These are phyloP conservation scores for Gynochthodes officinalis DNA, from an alignment of 257 asterid genomes.

Conservation along the genomic window DNA sequence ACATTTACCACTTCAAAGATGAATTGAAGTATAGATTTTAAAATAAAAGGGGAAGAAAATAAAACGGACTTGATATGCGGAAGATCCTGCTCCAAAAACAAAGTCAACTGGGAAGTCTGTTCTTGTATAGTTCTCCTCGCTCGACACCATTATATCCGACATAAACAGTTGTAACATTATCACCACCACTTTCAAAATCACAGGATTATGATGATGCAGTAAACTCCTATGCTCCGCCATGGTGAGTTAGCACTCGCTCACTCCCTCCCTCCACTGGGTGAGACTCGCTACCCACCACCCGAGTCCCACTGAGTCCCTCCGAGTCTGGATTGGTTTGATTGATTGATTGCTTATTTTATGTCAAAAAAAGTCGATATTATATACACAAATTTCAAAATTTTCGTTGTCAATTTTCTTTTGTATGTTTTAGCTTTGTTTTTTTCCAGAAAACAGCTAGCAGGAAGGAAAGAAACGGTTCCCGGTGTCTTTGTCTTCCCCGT, in stretches of 20 bases:
- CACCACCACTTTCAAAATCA: background rate
- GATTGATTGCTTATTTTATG: no score
- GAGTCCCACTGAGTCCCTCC: no score
- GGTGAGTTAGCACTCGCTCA: background rate
- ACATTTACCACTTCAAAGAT: background rate
- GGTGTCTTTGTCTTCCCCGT: background rate
- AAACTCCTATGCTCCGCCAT: background rate
- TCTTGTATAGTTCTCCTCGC: background rate
- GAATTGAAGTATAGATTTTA: no score
- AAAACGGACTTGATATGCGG: slow-evolving; percentile 13
- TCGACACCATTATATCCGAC: background rate
- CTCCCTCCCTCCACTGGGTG: background rate
- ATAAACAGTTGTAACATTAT: background rate
- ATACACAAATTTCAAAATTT: no score
- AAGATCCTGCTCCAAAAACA: slow-evolving; percentile 14
- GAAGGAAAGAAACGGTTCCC: background rate
- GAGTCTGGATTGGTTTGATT: no score
- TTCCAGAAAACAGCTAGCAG: background rate
- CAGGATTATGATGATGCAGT: background rate
- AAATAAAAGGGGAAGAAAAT: background rate
- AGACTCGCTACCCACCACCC: no score
- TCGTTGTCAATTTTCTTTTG: background rate
- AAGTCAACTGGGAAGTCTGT: slow-evolving; percentile 6
- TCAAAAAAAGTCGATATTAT: no score
- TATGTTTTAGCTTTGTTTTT: background rate